These are phyloP conservation scores for Fusarium devonianum DNA, from an alignment of 2,329 filamentous ascomycete species.

Conservation along the genomic window DNA sequence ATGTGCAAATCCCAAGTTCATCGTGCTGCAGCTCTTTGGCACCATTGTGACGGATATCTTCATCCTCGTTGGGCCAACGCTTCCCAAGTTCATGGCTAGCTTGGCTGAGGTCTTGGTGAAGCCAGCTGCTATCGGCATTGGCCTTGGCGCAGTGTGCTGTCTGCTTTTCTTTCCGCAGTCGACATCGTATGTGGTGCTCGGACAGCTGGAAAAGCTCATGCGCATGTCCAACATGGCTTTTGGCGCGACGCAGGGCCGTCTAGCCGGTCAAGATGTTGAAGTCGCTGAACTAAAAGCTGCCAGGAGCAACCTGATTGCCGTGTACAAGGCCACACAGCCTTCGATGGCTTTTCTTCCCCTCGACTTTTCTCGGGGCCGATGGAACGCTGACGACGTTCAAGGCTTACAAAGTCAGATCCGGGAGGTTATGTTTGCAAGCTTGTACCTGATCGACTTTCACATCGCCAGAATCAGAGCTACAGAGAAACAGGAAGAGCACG, in stretches of 20 bases:
- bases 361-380: slow-evolving; percentile 55
- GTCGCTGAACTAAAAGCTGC: slow-evolving; percentile 43
- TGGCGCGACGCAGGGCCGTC: slow-evolving; percentile 39
- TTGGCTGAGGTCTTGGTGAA: slow-evolving; percentile 49
- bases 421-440: slow-evolving; percentile 44
- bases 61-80: slow-evolving; percentile 51
- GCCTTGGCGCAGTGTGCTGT: slow-evolving; percentile 52
- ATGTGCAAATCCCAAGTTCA: slow-evolving; percentile 54
- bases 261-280: slow-evolving; percentile 29
- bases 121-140: slow-evolving; percentile 55
- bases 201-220: slow-evolving; percentile 43
- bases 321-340: slow-evolving; percentile 50
- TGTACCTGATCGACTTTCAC: slow-evolving; percentile 54
- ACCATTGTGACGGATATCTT: slow-evolving; percentile 57
- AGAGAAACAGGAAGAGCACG: slow-evolving; percentile 29
- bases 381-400: slow-evolving; percentile 54
- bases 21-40: slow-evolving; percentile 54
- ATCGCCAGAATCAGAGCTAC: slow-evolving; percentile 42
- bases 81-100: slow-evolving; percentile 35
- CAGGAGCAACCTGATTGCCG: slow-evolving; percentile 42
- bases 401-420: slow-evolving; percentile 48
- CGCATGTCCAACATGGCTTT: slow-evolving; percentile 45
- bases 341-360: slow-evolving; percentile 53
- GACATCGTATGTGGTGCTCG: slow-evolving; percentile 53
- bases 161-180: slow-evolving; percentile 59